phyloP scores from a whole-genome alignment of 495 filamentous ascomycete species.

The Letharia columbiana region DNA sequence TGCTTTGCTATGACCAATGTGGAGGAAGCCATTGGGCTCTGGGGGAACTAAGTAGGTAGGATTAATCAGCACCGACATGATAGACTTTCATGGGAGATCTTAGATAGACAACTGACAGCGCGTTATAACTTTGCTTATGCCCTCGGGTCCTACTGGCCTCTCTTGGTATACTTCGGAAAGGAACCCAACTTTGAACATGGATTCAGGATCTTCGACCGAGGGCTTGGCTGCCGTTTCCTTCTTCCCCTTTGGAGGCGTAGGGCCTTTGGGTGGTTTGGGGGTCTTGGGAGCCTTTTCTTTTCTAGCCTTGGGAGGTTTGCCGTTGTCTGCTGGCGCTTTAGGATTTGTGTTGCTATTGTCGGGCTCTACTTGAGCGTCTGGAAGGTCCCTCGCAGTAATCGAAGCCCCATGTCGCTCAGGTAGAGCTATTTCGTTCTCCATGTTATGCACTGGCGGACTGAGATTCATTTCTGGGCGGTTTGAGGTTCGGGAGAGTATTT shows the following conservation, averaged over 20 bases:
- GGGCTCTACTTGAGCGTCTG: neutral
- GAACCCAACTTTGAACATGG: constrained; percentile 82
- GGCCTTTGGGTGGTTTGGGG: constrained; percentile 9
- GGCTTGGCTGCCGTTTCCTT: constrained; percentile 32
- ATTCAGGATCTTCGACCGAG: constrained; percentile 50
- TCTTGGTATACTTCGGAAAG: constrained; percentile 72
- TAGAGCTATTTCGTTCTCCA: neutral
- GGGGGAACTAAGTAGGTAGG: constrained; percentile 63
- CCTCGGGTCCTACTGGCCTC: constrained; percentile 53
- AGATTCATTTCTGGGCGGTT: neutral
- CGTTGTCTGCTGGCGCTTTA: constrained; percentile 16
- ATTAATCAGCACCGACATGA: neutral
- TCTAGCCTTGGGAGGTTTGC: constrained; percentile 19
- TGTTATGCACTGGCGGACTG: neutral
- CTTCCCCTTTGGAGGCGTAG: constrained; percentile 14
- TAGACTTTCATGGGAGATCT: neutral
- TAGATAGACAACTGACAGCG: constrained; percentile 9
- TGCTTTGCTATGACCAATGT: constrained; percentile 93
- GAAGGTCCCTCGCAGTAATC: neutral
- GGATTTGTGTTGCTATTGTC: neutral
- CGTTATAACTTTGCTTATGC: constrained; percentile 39
- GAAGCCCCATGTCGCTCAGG: neutral
- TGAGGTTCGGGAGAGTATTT: neutral
- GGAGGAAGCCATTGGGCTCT: constrained; percentile 69
- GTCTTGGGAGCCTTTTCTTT: constrained; percentile 21